Evolutionary conservation across 176 grass and related monocot species (phyloP), one percentile per base, ranked within the genome.

Genomic region (Lolium perenne): DNA sequence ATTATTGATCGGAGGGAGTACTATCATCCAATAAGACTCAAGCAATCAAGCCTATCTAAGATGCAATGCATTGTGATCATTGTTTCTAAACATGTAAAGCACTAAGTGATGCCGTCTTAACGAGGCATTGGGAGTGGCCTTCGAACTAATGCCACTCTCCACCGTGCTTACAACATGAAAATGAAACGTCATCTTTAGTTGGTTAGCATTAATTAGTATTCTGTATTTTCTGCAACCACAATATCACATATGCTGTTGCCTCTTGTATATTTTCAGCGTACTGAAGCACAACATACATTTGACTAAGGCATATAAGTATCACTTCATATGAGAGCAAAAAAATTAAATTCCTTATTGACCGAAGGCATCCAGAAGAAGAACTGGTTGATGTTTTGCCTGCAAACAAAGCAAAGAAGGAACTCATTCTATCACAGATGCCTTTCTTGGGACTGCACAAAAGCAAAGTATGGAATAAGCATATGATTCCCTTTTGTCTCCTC

Each of bases 401-500:
- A 89, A 81, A 80, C 90, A 91, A 93, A 93, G 89, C 84, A 83
- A 85, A 79, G 38, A 86, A 79, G 48, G 90, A 95, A 96, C 81
- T 69, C 86, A 93, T 95, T 91, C 87, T 91, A 74, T 85, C 86
- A 88, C 78, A 85, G 86, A 94, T 92, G 91, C 91, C 89, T 91
- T 87, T 84, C 84, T 86, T 89, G 90, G 82, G 83, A 90, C 83
- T 92, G 84, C 89, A 86, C 83, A 84, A 98, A 98, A 89, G 89
- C 86, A 95, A 92, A 90, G 85, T 87, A 86, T 89, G 82, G 91
- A 98, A 95, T 92, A 91, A 91, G 96, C 86, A 94, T 98, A 71
- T 83, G 80, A 79, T 98, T 94, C 94, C 56, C 84, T 94, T 90
- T 99, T 99, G 92, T 92, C 92, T 94, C 94, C 92, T 91, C 88